Evolutionary conservation across 2,329 filamentous ascomycete genomes (phyloP), one percentile per base, ranked within the genome.

Genomic region (Nannizziopsis barbatae): DNA sequence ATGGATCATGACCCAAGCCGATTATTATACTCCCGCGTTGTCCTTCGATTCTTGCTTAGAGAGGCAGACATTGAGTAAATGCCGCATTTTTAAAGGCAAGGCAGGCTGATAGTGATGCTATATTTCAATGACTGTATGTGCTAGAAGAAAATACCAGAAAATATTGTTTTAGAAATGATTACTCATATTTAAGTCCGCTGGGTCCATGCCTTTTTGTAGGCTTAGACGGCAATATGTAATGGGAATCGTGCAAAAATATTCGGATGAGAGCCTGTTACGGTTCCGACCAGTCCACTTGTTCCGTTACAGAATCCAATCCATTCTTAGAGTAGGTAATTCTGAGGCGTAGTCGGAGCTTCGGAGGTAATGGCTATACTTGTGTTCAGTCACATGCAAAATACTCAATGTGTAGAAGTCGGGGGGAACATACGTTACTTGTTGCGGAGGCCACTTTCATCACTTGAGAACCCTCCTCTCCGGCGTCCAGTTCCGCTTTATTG

Each of bases 261-360:
- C 15, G 37, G 37, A n/a, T 37, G 12, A 20, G 30, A n/a, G 17
- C 7, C 15, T 27, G 22, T 45, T 53, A 53, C 40, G 87, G 82
- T 68, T 98, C 92, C 27, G 85, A 83, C 92, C 92, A 98, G 71
- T 95, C 93, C 50, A 96, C 88, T 69, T 96, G 89, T 61, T 98
- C 92, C 63, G 84, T 83, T 14, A 93, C 75, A 53, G 83, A 76
- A 45, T 80, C 80, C 18, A 74, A 78, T 50, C 78, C 76, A 50
- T 83, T 79, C 65, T 84, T 84, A 31, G 77, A 72, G 64, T 88
- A 96, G 50, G 79, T 81, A 60, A 98, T 79, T 68, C 88, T 88
- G 60, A 98, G 72, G 61, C 92, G 81, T 58, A 98, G 72, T 53
- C 90, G 80, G 54, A 98, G 68, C 60, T 75, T 78, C 32, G 76